Evolutionary conservation across 1,284 basidiomycete species (phyloP), one percentile per base, ranked within the genome.

Genomic region (Takashimella koratensis): DNA sequence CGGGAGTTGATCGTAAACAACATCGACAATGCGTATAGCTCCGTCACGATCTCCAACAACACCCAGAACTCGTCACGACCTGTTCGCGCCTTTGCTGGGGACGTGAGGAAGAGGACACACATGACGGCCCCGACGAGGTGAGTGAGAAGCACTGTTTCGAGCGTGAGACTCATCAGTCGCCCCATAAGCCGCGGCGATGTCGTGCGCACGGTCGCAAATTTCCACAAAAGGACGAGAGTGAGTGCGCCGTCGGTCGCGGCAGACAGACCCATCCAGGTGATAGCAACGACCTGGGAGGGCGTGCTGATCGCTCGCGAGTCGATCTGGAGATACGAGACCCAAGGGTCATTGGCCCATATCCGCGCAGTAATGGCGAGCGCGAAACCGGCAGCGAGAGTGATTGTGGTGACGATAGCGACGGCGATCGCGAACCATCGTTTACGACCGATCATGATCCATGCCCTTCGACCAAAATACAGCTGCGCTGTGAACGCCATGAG

Each of bases 201-300:
- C 2, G 56, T 42, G 22, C 54, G 47, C 16, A 64, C 54, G 3
- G 52, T 42, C 6, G 52, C 21, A 44, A 68, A 62, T 23, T 52
- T 39, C 42, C 36, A 56, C 27, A 66, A 36, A 11, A 70, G 58
- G 23, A 64, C 50, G 12, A 65, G 19, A 5, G 68, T 68, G 36
- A 70, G 44, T 16, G 48, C 42, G 3, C 67, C 67, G 45, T 70
- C 68, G 23, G 61, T 64, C 19, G 62, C 36, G 3, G 68, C 68
- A 11, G 68, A 67, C n/a, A 67, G 45, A 12, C 65, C 68, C 65
- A 70, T 67, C 68, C 68, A 70, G 23, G 58, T 53, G 42, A 70
- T 70, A 2, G 67, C 67, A 24, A 70, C 68, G n/a, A 63, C 57
- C 46, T 68, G 64, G 5, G 63, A 65, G 4, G 66, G 68, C 12